Evolutionary conservation across 495 filamentous ascomycete species (phyloP), one percentile per base, ranked within the genome.

Genomic region (Jackrogersella minutella): DNA sequence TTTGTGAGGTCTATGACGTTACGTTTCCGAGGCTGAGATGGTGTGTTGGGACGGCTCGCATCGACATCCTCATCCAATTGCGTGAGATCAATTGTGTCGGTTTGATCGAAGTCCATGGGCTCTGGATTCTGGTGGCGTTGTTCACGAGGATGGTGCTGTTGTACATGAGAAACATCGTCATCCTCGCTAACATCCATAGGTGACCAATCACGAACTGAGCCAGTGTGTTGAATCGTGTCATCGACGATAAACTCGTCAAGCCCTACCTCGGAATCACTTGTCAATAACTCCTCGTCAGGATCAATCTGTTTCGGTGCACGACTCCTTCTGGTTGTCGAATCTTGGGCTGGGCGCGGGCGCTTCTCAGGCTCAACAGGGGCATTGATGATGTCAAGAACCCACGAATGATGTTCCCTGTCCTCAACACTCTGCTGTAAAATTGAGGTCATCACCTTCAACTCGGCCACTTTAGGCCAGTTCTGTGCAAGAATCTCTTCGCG

Each of bases 391-490:
- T 64, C 68, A 14, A 89, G 77, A 46, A 78, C 80, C 85, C 87
- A 92, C 21, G 69, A 72, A 5, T 78, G 63, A 19, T 85, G 73
- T 71, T 85, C 83, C 8, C 79, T 83, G 31, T 88, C 80, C 24
- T 80, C 82, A n/a, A 97, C 73, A 5, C 80, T 91, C 3, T 71
- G 67, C 41, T 92, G 84, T 73, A 96, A 72, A 39, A 77, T 81
- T n/a, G 71, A 66, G 46, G 84, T 85, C 57, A 83, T 83, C n/a
- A 75, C 74, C 14, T 73, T 64, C 11, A 94, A 63, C 21, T 84
- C 74, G 1, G 64, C 54, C 7, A 71, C 67, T 17, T 78, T 81
- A 0, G 59, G 71, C 84, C 87, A 93, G 7, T 77, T 62, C 51
- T 83, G 73, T 2, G 67, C 44, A 13, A 76, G 43, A 24, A 95